phyloP scores from a whole-genome alignment of 108 stramenopile genomes.

The Nitzschia palea region DNA sequence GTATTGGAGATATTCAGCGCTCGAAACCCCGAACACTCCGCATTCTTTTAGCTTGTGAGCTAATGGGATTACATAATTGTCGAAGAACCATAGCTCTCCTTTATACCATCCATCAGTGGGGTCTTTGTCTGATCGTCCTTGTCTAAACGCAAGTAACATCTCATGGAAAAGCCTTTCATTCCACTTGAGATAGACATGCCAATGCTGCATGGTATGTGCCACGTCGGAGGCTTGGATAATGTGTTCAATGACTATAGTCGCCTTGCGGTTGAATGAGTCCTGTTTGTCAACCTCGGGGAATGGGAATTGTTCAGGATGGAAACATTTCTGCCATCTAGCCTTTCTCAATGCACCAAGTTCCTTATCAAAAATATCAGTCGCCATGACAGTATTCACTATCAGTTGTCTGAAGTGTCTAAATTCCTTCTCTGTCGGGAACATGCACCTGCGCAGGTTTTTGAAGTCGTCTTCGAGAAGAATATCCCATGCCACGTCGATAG shows the following conservation, averaged over 20 bases:
- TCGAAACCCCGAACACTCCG: constrained; percentile 20
- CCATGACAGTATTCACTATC: constrained; percentile 20
- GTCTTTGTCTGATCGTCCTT: constrained; percentile 30
- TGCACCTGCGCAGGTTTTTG: constrained; percentile 5
- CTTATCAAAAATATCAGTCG: constrained; percentile 24
- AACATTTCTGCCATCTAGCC: constrained; percentile 23
- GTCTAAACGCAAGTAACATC: constrained; percentile 25
- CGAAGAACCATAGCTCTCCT: constrained; percentile 43
- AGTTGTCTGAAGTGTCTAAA: constrained; percentile 19
- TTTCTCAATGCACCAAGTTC: constrained; percentile 9
- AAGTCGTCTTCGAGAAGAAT: constrained; percentile 35
- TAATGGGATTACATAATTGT: constrained; percentile 42
- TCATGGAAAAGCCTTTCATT: constrained; percentile 46
- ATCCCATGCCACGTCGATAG: constrained; percentile 32
- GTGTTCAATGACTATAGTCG: constrained; percentile 21
- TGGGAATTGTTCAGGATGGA: constrained; percentile 1
- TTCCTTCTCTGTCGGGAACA: constrained; percentile 7
- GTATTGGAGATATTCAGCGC: constrained; percentile 16
- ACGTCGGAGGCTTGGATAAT: constrained; percentile 11
- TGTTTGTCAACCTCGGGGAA: neutral
- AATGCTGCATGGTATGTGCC: constrained; percentile 12
- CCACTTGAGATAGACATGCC: constrained; percentile 34
- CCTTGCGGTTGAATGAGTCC: constrained; percentile 3
- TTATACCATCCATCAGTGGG: constrained; percentile 46
- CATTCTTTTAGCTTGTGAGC: constrained; percentile 21